phyloP scores from a whole-genome alignment of 1,139 yeast genomes.

The Hansenula sp. region DNA sequence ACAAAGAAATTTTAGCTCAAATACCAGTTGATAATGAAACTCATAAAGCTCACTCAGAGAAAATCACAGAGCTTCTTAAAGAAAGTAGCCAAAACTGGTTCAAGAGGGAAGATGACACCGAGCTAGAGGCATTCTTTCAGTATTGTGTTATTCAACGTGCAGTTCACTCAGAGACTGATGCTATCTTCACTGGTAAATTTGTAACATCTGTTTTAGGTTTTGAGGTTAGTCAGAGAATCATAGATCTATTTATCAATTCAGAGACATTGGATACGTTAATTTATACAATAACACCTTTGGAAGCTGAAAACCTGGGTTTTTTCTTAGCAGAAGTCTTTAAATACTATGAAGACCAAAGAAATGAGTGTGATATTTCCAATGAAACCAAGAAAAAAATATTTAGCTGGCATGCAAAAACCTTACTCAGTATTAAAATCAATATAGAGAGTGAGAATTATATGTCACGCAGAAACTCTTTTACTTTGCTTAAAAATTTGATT shows the following conservation, averaged over 20 bases:
- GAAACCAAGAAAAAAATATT: conserved; percentile 41
- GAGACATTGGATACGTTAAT: conserved; percentile 55
- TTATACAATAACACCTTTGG: conserved; percentile 68
- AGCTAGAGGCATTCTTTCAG: conserved; percentile 42
- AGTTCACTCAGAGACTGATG: conserved; percentile 80
- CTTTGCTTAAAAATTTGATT: conserved; percentile 65
- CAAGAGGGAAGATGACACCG: conserved; percentile 11
- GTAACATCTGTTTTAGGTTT: conserved; percentile 44
- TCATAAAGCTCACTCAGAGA: conserved; percentile 34
- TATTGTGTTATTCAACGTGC: conserved; percentile 73
- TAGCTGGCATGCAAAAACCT: conserved; percentile 47
- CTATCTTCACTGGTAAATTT: conserved; percentile 65
- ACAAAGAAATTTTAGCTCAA: conserved; percentile 26
- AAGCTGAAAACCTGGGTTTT: conserved; percentile 79
- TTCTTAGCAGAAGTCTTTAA: conserved; percentile 59
- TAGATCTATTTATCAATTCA: conserved; percentile 47
- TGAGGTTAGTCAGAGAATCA: conserved; percentile 34
- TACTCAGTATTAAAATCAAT: conserved; percentile 42
- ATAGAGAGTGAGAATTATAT: conserved; percentile 66
- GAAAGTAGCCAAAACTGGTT: conserved; percentile 32
- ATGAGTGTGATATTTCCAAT: conserved; percentile 13
- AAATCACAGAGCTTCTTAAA: conserved; percentile 21
- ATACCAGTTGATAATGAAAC: conserved; percentile 22
- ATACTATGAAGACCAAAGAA: conserved; percentile 27
- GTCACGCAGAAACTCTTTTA: conserved; percentile 78